Evolutionary conservation across 2,329 filamentous ascomycete species (phyloP).

Genomic region (Cercospora sojina): DNA sequence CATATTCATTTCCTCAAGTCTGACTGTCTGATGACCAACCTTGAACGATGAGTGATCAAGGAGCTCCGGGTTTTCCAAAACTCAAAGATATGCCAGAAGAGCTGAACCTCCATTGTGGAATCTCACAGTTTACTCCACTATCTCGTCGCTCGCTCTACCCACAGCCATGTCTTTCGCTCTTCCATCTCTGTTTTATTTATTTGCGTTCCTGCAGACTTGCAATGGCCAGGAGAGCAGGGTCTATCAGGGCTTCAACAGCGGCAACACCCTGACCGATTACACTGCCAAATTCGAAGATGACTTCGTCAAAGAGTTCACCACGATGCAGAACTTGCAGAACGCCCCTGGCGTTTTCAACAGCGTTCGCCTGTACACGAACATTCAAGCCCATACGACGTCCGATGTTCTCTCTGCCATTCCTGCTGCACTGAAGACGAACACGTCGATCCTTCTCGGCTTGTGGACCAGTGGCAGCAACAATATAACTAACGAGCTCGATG

Average conservation of each 20-base stretch:
- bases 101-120: not conserved
- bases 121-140: not conserved
- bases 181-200: not conserved
- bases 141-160: not conserved
- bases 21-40: too few species aligned
- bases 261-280: constrained; percentile 14
- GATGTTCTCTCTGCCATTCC: constrained; percentile 68
- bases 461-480: not conserved
- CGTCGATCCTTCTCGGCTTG: not conserved
- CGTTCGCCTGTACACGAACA: constrained; percentile 69
- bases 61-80: not conserved
- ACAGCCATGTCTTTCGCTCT: not conserved
- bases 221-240: not conserved
- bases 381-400: constrained; percentile 47
- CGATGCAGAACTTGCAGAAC: constrained; percentile 61
- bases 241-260: constrained; percentile 20
- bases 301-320: constrained; percentile 67
- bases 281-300: constrained; percentile 32
- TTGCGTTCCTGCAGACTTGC: not conserved
- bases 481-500: not conserved
- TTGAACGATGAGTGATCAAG: not conserved
- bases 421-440: constrained; percentile 66
- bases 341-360: constrained; percentile 63
- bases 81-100: not conserved
- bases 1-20: not conserved